Base-by-base conservation (phyloP, 352 stramenopile genomes). In the Globisporangium middletonii region DNA sequence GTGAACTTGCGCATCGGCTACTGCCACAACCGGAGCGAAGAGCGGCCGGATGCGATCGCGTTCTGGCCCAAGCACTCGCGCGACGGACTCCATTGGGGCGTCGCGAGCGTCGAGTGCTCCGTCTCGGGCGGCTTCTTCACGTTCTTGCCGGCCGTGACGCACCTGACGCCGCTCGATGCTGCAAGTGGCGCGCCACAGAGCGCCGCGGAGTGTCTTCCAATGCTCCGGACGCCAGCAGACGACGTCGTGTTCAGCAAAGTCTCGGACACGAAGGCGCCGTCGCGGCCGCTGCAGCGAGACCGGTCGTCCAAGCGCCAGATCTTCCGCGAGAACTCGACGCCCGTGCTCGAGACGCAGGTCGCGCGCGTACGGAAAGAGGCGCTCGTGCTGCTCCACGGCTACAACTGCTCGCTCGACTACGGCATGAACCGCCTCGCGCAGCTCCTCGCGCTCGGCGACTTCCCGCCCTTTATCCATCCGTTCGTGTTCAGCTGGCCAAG, bases 401-500 rank as follows among this genome's bases (percentile, higher is more conserved):
- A 88, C 67, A 87, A 88, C 53, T 87, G 76, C 49, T 79, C 80
- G 35, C 60, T 91, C 19, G 68, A 91, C 38, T 86, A 91, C 51
- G 70, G 67, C 11, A 75, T 91, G 55, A 77, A 77, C 26, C 69
- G 76, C 3, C 59, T 87, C 1, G 80, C 67, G 0, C 80, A 91
- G 60, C 65, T 91, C 13, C 50, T 91, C 7, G 68, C 80, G 0
- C 69, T 87, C 6, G 80, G 78, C 3, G 75, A 88, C 35, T 91
- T 91, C 44, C 80, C 80, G 0, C 69, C 73, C 0, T 68, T 68
- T 23, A 83, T 91, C 55, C 80, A 91, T 37, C 80, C 80, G 30
- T 88, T 80, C 49, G 67, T 91, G 2, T 91, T 91, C 43, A 88
- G 78, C 51, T 91, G 80, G 80, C 76, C 80, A 0, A 91, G 72